Evolutionary conservation across 768 basidiomycete genomes (phyloP).

Genomic region (Guyanaporus albipodus): DNA sequence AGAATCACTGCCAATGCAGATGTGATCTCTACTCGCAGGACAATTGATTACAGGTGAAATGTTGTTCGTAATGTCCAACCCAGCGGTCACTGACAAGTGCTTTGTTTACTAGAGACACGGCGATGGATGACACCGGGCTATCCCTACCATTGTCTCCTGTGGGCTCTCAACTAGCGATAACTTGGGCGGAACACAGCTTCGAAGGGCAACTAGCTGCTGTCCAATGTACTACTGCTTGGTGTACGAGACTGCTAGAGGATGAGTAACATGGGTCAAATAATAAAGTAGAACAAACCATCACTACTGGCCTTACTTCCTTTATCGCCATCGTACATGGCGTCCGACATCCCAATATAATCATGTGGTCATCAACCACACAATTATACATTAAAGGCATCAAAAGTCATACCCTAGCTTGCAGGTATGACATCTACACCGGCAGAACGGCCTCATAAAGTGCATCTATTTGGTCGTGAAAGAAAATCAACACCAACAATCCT

Average conservation of each 20-base stretch:
- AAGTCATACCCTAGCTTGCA: no score
- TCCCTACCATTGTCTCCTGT: neutral
- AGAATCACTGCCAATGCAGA: no score
- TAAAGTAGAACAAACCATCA: neutral
- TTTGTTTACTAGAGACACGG: neutral
- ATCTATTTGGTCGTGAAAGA: neutral
- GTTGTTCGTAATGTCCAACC: neutral
- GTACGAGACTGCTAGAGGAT: no score
- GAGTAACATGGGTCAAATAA: neutral
- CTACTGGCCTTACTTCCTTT: neutral
- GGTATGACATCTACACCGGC: no score
- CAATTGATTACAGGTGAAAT: no score
- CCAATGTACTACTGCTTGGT: no score
- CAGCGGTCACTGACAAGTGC: neutral
- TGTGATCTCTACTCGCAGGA: no score
- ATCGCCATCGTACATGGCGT: neutral
- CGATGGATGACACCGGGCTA: neutral
- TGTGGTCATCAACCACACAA: neutral
- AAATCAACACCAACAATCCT: constrained; percentile 3
- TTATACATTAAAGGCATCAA: no score
- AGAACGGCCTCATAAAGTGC: neutral
- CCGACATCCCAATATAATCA: neutral
- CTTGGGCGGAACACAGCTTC: no score
- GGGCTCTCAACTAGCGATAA: no score
- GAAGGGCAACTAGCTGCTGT: no score